Percentiles rank a stretch among this genome's conserved stretches.
These are phyloP conservation scores for Aspergillus pseudotamarii DNA, from an alignment of 2,329 filamentous ascomycete species.

Conservation along the genomic window DNA sequence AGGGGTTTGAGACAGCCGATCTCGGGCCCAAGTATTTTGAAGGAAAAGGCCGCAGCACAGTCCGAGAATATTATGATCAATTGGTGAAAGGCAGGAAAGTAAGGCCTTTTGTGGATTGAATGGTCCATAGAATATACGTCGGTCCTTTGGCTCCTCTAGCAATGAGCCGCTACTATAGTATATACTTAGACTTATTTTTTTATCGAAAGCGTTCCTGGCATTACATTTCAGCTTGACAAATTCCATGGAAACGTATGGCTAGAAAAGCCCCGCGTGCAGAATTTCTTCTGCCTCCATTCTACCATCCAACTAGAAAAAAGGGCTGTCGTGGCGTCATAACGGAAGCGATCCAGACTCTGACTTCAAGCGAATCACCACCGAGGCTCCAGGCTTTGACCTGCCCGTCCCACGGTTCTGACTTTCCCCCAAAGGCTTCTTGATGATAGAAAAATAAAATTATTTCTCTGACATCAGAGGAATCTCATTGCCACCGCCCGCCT, in stretches of 20 bases:
- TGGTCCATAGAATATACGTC: background rate
- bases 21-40: conserved; percentile 62
- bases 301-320: background rate
- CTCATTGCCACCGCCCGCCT: background rate
- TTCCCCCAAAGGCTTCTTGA: too few species aligned
- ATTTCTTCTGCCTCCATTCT: background rate
- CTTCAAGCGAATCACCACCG: background rate
- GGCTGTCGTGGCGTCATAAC: background rate
- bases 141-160: background rate
- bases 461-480: background rate
- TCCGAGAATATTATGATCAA: conserved; percentile 41
- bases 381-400: background rate
- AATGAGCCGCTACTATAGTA: background rate
- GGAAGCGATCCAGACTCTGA: conserved; percentile 7
- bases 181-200: too few species aligned
- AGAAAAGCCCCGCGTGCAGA: background rate
- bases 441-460: background rate
- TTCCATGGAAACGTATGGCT: background rate
- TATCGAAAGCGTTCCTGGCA: background rate
- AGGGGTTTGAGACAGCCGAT: conserved; percentile 57
- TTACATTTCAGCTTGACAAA: background rate
- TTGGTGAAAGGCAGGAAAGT: conserved; percentile 37
- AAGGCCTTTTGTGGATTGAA: conserved; percentile 4
- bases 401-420: background rate
- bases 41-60: conserved; percentile 49